A percentile compares a stretch with the other conserved stretches of the same genome.
These are phyloP conservation scores for Adansonia rubrostipa DNA, from an alignment of 441 rosid genomes.

Conservation along the genomic window DNA sequence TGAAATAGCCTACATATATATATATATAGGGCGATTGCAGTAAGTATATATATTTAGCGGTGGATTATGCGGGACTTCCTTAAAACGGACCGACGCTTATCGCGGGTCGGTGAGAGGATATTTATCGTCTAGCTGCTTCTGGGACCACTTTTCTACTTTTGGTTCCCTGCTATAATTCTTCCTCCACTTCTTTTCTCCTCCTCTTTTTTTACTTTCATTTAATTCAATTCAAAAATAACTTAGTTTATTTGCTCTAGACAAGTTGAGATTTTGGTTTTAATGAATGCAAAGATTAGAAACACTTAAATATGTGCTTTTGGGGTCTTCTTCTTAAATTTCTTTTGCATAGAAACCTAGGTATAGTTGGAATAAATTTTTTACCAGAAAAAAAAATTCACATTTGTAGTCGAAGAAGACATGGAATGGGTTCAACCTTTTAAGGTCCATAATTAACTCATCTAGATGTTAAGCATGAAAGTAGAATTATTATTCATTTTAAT, in stretches of 20 bases:
- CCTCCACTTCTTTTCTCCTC: background rate
- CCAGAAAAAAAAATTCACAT: background rate
- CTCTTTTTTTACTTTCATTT: background rate
- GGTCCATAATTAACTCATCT: background rate
- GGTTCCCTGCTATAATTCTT: background rate
- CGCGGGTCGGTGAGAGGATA: background rate
- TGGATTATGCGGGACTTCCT: conserved; percentile 16
- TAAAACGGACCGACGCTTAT: background rate
- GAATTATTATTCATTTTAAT: background rate
- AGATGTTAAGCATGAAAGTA: background rate
- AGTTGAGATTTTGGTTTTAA: background rate
- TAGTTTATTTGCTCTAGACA: background rate
- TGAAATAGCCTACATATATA: too few relatives aligned
- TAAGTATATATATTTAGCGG: background rate
- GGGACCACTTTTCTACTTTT: conserved; percentile 17
- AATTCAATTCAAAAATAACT: background rate
- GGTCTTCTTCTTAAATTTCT: background rate
- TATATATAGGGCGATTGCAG: background rate
- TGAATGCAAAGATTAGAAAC: background rate
- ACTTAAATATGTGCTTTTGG: background rate
- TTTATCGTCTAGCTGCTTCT: background rate
- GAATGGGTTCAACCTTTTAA: background rate
- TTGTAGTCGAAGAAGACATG: background rate
- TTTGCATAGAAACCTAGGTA: background rate
- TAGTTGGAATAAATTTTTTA: background rate